A percentile compares a stretch with the other conserved stretches of the same genome.
These are phyloP conservation scores for Pseudozyma sp. DNA, from an alignment of 1,284 basidiomycete species.

Conservation along the genomic window DNA sequence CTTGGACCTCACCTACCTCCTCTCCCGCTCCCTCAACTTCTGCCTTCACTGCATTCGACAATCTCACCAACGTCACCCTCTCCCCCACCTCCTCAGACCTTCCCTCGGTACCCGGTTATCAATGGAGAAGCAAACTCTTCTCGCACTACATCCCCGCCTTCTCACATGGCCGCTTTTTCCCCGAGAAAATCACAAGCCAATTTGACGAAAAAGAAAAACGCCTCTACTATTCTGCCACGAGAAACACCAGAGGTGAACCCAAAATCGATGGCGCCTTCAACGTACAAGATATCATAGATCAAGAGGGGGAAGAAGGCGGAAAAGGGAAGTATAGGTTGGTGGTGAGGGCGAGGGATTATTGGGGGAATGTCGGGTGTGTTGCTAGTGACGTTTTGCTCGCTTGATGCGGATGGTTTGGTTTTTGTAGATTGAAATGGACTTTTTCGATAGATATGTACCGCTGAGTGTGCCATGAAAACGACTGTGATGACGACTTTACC, in stretches of 20 bases:
- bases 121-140: constrained; percentile 46
- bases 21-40: constrained; percentile 1
- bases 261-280: constrained; percentile 48
- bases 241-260: constrained; percentile 46
- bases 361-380: constrained; percentile 56
- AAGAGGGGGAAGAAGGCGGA: constrained; percentile 27
- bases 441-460: background rate
- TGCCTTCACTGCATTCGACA: background rate
- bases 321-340: constrained; percentile 53
- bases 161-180: constrained; percentile 43
- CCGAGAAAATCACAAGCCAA: constrained; percentile 47
- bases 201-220: constrained; percentile 59
- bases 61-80: background rate
- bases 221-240: constrained; percentile 52
- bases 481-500: no score
- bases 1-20: constrained; percentile 18
- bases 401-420: background rate
- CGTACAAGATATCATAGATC: constrained; percentile 24
- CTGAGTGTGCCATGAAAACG: background rate
- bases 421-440: constrained; percentile 7
- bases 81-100: no score
- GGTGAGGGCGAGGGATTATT: constrained; percentile 56
- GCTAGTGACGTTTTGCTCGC: constrained; percentile 36
- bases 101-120: constrained; percentile 5
- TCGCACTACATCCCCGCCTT: constrained; percentile 55